A percentile compares a stretch with the other conserved stretches of the same genome.
Evolutionary conservation across 192 early-diverging fungal species (phyloP).

Genomic region (Rhizophagus sp.): DNA sequence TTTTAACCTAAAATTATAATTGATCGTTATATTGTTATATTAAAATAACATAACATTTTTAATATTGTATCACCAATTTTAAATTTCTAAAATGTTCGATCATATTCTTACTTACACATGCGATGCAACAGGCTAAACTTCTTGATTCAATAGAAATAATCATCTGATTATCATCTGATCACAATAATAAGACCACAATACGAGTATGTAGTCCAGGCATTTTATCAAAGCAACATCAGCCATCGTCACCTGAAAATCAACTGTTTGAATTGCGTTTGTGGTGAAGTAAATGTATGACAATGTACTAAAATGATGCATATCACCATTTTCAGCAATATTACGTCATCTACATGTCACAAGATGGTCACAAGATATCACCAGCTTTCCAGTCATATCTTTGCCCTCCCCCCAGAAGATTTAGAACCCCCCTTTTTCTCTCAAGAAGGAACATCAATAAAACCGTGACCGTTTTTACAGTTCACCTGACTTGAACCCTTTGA

Average conservation of each 20-base stretch:
- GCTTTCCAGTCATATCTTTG: conserved; percentile 13
- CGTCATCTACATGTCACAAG: conserved; percentile 33
- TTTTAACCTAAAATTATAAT: too few relatives aligned
- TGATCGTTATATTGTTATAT: too few relatives aligned
- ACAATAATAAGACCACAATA: too few relatives aligned
- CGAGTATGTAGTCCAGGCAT: background rate
- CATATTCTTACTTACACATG: too few relatives aligned
- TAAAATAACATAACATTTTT: too few relatives aligned
- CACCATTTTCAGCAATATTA: conserved; percentile 25
- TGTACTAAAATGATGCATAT: conserved; percentile 12
- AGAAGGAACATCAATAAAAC: conserved; percentile 26
- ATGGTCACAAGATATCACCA: conserved; percentile 33
- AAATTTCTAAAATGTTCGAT: too few relatives aligned
- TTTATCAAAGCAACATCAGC: background rate
- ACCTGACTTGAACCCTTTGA: conserved; percentile 27
- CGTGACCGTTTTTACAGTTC: conserved; percentile 31
- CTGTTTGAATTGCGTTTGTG: too few relatives aligned
- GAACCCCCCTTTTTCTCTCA: background rate
- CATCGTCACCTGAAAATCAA: conserved; percentile 34
- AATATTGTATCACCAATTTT: too few relatives aligned
- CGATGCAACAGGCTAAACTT: too few relatives aligned
- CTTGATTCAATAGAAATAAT: too few relatives aligned
- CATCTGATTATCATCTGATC: too few relatives aligned
- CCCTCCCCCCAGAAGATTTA: background rate
- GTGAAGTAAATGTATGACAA: conserved; percentile 24